Evolutionary conservation across 345 rosid species (phyloP).

Genomic region (Citrus maxima): DNA sequence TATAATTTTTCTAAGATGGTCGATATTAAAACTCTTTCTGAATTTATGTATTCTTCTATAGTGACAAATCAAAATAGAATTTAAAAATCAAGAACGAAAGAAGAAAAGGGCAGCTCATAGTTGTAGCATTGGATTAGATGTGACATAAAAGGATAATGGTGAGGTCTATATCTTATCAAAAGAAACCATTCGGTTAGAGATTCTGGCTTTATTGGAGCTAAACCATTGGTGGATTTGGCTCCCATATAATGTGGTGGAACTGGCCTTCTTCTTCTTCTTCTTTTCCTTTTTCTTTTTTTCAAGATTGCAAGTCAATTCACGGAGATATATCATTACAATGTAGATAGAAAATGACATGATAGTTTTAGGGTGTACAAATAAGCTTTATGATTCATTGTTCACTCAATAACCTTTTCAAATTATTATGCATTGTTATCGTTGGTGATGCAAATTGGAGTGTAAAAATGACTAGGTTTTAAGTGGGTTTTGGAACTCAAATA

Average conservation of each 20-base stretch:
- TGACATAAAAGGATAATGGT: constrained; percentile 26
- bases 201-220: constrained; percentile 31
- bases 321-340: background rate
- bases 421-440: background rate
- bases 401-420: background rate
- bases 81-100: background rate
- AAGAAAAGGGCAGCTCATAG: constrained; percentile 11
- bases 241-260: constrained; percentile 15
- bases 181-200: constrained; percentile 28
- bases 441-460: background rate
- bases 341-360: constrained; percentile 3
- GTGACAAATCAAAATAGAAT: background rate
- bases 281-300: background rate
- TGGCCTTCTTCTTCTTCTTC: background rate
- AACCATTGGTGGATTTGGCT: constrained; percentile 27
- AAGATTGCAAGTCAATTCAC: constrained; percentile 2
- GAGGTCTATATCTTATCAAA: constrained; percentile 38
- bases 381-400: background rate
- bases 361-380: background rate
- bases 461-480: background rate
- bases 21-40: background rate
- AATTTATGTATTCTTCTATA: background rate
- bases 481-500: background rate
- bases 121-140: constrained; percentile 8
- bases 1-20: background rate